A percentile compares a stretch with the other conserved stretches of the same genome.
These are phyloP conservation scores for Oropetium thomaeum DNA, from an alignment of 176 grass and related monocot genomes.

Conservation along the genomic window DNA sequence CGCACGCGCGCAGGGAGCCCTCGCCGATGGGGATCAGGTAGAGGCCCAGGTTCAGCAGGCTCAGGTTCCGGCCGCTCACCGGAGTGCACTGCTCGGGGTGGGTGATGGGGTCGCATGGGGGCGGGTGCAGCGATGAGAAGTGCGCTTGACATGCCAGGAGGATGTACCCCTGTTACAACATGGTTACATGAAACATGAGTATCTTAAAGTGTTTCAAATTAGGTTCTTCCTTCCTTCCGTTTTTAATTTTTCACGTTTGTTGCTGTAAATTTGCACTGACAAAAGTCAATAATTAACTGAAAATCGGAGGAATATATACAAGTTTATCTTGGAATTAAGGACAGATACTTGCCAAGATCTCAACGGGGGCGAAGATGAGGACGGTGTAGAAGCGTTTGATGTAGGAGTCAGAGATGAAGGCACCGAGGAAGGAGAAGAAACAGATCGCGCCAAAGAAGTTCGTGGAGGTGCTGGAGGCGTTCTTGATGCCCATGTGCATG, in stretches of 20 bases:
- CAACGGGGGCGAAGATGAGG: conserved; percentile 50
- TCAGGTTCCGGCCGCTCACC: conserved; percentile 28
- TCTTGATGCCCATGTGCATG: conserved; percentile 55
- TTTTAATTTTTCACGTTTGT: too few relatives aligned
- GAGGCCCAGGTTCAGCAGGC: conserved; percentile 45
- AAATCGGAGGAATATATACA: too few relatives aligned
- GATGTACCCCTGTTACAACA: conserved; percentile 47
- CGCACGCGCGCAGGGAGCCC: conserved; percentile 37
- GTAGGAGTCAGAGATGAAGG: conserved; percentile 75
- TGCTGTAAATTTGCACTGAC: too few relatives aligned
- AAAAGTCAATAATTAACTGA: too few relatives aligned
- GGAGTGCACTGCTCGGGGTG: conserved; percentile 10
- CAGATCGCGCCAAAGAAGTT: conserved; percentile 44
- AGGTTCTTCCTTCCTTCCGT: too few relatives aligned
- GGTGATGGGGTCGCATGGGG: conserved; percentile 32
- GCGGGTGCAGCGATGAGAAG: conserved; percentile 41
- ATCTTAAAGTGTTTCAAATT: too few relatives aligned
- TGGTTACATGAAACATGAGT: too few relatives aligned
- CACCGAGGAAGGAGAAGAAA: conserved; percentile 56
- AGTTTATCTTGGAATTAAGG: too few relatives aligned
- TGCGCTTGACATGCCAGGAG: conserved; percentile 51
- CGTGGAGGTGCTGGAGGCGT: conserved; percentile 38
- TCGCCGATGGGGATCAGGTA: conserved; percentile 47
- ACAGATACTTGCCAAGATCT: conserved; percentile 55
- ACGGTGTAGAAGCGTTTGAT: conserved; percentile 56